Evolutionary conservation across 202 grass and related monocot species (phyloP).

Genomic region (Carex sylvatica): DNA sequence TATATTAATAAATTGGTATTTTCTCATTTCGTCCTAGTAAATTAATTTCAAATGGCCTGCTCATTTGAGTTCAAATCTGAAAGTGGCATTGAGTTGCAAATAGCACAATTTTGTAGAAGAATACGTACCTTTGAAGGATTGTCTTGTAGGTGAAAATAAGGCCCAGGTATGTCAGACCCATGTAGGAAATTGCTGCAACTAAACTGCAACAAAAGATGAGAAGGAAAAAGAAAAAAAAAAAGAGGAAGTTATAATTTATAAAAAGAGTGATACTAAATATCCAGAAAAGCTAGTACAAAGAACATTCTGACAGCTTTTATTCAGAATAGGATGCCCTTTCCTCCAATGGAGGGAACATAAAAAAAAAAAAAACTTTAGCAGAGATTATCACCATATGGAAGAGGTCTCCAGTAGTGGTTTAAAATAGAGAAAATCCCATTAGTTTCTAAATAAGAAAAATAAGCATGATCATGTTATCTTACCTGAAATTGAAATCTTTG

Average conservation of each 20-base stretch:
- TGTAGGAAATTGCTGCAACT: slow-evolving; percentile 78
- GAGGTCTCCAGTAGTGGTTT: not conserved
- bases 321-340: not conserved
- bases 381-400: not conserved
- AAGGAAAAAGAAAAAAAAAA: not conserved
- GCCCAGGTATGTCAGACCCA: slow-evolving; percentile 74
- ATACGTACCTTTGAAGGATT: slow-evolving; percentile 74
- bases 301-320: slow-evolving; percentile 3
- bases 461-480: slow-evolving; percentile 11
- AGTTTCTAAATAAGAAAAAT: not conserved
- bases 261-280: not conserved
- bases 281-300: not conserved
- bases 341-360: not conserved
- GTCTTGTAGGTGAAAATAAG: slow-evolving; percentile 68
- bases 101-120: not conserved
- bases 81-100: not conserved
- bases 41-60: not conserved
- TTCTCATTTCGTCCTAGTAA: not conserved
- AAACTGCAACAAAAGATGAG: slow-evolving; percentile 38
- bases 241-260: not conserved
- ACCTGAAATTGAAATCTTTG: slow-evolving; percentile 90
- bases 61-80: not conserved
- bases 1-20: not conserved
- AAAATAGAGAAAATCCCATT: slow-evolving; percentile 4
- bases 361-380: not conserved